phyloP scores from a whole-genome alignment of 805 yeast species.

The Kazachstania kunashirensis region DNA sequence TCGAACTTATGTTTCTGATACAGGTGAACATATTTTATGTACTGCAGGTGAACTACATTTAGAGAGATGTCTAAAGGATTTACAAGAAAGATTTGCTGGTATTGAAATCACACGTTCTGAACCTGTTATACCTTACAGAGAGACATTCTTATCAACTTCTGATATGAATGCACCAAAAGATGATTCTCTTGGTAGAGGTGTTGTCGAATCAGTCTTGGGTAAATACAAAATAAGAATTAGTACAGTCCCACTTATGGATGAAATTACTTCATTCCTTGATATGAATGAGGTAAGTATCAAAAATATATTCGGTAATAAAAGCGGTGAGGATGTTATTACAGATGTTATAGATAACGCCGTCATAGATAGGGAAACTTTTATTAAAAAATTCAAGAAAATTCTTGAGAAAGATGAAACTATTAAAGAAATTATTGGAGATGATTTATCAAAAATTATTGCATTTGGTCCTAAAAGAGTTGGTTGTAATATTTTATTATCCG shows the following conservation, averaged over 20 bases:
- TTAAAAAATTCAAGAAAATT: slow-evolving; percentile 26
- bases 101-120: slow-evolving; percentile 77
- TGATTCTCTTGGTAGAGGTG: slow-evolving; percentile 41
- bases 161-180: slow-evolving; percentile 44
- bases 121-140: slow-evolving; percentile 92
- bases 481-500: slow-evolving; percentile 54
- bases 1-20: slow-evolving; percentile 72
- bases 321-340: slow-evolving; percentile 7
- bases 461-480: slow-evolving; percentile 77
- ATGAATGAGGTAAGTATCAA: slow-evolving; percentile 38
- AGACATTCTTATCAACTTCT: slow-evolving; percentile 51
- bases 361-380: slow-evolving; percentile 22
- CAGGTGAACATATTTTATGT: slow-evolving; percentile 87
- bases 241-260: slow-evolving; percentile 47
- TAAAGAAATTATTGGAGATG: slow-evolving; percentile 23
- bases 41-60: slow-evolving; percentile 96
- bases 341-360: slow-evolving; percentile 1
- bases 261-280: slow-evolving; percentile 40
- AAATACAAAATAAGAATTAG: slow-evolving; percentile 35
- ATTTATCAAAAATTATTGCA: slow-evolving; percentile 38
- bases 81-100: slow-evolving; percentile 85
- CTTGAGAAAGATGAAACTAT: slow-evolving; percentile 22
- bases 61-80: slow-evolving; percentile 87
- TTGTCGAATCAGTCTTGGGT: slow-evolving; percentile 41
- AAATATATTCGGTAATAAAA: slow-evolving; percentile 12